Percentiles rank a stretch among this genome's conserved stretches.
phyloP scores from a whole-genome alignment of 2,329 filamentous ascomycete genomes.

The Fusarium buxicola region DNA sequence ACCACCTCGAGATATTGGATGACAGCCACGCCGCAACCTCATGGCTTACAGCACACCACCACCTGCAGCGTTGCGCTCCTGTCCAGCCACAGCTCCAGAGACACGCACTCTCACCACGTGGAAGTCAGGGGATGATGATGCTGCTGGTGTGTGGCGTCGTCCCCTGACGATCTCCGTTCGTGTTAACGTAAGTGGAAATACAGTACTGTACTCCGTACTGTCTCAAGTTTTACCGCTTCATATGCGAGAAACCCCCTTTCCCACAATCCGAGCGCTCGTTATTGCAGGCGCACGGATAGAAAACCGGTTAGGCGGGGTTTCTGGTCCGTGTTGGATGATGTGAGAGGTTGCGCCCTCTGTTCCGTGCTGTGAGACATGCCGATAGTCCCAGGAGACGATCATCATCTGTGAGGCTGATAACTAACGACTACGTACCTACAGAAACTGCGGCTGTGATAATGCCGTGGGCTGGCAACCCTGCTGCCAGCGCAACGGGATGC shows the following conservation, averaged over 20 bases:
- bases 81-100: conserved; percentile 37
- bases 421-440: neutral
- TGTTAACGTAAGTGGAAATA: conserved; percentile 27
- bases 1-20: conserved; percentile 6
- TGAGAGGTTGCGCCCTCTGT: conserved; percentile 17
- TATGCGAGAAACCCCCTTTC: conserved; percentile 30
- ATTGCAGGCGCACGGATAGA: conserved; percentile 38
- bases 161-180: conserved; percentile 40
- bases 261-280: conserved; percentile 20
- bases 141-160: conserved; percentile 29
- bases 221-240: conserved; percentile 28
- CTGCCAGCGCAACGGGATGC: conserved; percentile 19
- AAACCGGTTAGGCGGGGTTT: conserved; percentile 16
- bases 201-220: conserved; percentile 9
- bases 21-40: conserved; percentile 12
- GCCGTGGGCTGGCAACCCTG: conserved; percentile 13
- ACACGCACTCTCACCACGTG: conserved; percentile 30
- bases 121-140: conserved; percentile 30
- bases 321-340: conserved; percentile 17
- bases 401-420: conserved; percentile 10
- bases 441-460: neutral
- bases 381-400: neutral
- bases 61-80: conserved; percentile 15
- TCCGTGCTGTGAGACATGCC: conserved; percentile 28
- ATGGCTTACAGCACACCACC: conserved; percentile 10